Conservation (phyloP, 192 early-diverging fungal genomes). For the Spizellomyces sp. region DNA sequence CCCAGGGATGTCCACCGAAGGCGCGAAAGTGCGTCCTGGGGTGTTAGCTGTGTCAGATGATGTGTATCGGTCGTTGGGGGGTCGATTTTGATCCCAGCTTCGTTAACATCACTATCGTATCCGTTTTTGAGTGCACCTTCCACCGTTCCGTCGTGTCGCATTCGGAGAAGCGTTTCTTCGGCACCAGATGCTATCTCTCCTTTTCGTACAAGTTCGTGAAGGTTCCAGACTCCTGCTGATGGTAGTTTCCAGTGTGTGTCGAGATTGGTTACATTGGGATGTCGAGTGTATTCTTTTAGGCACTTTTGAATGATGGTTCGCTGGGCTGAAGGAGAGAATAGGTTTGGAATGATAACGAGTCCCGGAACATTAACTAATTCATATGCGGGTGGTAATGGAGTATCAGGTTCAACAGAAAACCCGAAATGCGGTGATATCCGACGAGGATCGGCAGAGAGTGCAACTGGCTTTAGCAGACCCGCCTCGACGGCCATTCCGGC, state of each 20-base stretch:
- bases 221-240: conserved; percentile 60
- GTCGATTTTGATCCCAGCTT: conserved; percentile 35
- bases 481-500: neutral
- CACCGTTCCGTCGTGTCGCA: conserved; percentile 16
- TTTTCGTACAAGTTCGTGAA: conserved; percentile 40
- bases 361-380: conserved; percentile 56
- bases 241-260: conserved; percentile 83
- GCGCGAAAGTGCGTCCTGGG: conserved; percentile 25
- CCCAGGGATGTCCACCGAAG: conserved; percentile 56
- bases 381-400: conserved; percentile 25
- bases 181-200: neutral
- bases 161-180: neutral
- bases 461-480: neutral
- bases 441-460: conserved; percentile 2
- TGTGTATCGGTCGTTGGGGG: conserved; percentile 42
- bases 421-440: neutral
- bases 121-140: neutral
- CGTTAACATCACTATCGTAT: conserved; percentile 11
- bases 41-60: conserved; percentile 24
- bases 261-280: conserved; percentile 86
- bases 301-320: conserved; percentile 69
- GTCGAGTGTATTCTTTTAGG: conserved; percentile 71
- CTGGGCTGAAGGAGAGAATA: conserved; percentile 75
- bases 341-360: conserved; percentile 77
- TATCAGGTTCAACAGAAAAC: neutral